Evolutionary conservation across 129 eudicot genomes (phyloP).

Genomic region (Artemisia tridentata): DNA sequence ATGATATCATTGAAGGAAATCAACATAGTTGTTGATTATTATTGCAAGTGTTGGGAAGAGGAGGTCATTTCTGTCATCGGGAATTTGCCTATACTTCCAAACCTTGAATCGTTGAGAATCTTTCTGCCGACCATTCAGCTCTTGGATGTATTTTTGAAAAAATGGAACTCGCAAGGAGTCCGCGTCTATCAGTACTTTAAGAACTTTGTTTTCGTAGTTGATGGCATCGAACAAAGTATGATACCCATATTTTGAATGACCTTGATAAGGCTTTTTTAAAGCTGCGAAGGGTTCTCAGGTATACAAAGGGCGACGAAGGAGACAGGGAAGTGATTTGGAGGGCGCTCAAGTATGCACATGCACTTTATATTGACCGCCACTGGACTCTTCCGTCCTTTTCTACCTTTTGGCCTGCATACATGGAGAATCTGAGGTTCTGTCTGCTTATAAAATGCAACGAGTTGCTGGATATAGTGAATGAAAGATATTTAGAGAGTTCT

Average conservation of each 20-base stretch:
- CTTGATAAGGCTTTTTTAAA: conserved; percentile 6
- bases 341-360: background rate
- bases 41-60: conserved; percentile 24
- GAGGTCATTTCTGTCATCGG: background rate
- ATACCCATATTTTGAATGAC: conserved; percentile 13
- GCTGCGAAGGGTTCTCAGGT: conserved; percentile 19
- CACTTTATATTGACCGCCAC: conserved; percentile 24
- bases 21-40: conserved; percentile 2
- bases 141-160: background rate
- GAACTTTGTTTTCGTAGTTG: conserved; percentile 22
- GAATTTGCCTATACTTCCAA: background rate
- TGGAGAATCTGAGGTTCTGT: conserved; percentile 12
- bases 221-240: conserved; percentile 10
- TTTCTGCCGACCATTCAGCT: conserved; percentile 8
- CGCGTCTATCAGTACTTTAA: background rate
- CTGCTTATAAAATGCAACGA: conserved; percentile 26
- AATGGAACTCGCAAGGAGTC: background rate
- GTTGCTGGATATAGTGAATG: conserved; percentile 16
- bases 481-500: background rate
- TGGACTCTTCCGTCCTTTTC: conserved; percentile 8
- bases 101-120: conserved; percentile 2
- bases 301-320: conserved; percentile 25
- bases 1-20: conserved; percentile 10
- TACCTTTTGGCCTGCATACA: conserved; percentile 1
- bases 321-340: background rate